Conservation (phyloP, 2,329 filamentous ascomycete species). For the Didymosphaeria variabile region DNA sequence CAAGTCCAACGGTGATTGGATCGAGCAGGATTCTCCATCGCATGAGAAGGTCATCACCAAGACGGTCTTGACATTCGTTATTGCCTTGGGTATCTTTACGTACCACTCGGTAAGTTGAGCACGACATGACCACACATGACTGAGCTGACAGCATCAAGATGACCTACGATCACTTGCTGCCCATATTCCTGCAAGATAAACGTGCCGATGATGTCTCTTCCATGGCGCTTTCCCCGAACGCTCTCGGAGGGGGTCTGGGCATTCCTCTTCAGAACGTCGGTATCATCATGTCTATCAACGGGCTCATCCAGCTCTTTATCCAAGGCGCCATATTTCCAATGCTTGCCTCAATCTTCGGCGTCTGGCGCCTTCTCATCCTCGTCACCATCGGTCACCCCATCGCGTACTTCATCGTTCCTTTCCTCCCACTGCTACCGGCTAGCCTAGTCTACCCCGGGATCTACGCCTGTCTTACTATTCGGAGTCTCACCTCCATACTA, state of each 20-base stretch:
- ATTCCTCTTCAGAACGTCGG: conserved; percentile 73
- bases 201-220: conserved; percentile 52
- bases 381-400: conserved; percentile 73
- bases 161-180: conserved; percentile 91
- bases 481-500: conserved; percentile 74
- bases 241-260: conserved; percentile 69
- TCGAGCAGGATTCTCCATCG: conserved; percentile 46
- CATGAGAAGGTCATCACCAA: conserved; percentile 64
- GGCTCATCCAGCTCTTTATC: conserved; percentile 75
- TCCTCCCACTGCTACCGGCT: conserved; percentile 67
- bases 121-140: not conserved
- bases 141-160: conserved; percentile 59
- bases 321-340: conserved; percentile 76
- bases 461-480: conserved; percentile 70
- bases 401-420: conserved; percentile 74
- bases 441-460: conserved; percentile 67
- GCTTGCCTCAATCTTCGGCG: conserved; percentile 69
- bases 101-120: conserved; percentile 72
- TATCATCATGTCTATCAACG: conserved; percentile 74
- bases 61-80: conserved; percentile 76
- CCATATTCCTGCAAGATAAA: conserved; percentile 90
- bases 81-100: conserved; percentile 89
- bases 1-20: conserved; percentile 56
- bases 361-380: conserved; percentile 72
- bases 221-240: conserved; percentile 30